Conservation (phyloP, 2,329 filamentous ascomycete species). For the Dendrostoma leiphaemia region DNA sequence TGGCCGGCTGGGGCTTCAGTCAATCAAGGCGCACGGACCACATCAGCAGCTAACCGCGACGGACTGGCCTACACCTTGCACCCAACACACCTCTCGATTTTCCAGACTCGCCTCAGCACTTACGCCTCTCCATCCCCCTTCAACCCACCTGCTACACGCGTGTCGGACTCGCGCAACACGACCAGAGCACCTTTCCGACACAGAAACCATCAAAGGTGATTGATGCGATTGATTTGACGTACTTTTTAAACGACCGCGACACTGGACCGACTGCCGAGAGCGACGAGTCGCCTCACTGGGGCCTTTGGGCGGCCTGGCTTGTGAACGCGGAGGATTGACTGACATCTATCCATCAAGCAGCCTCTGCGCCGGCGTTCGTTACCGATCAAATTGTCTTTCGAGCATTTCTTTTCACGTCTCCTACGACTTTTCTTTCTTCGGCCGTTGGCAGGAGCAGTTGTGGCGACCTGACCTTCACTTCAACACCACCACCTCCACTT, state of each 20-base stretch:
- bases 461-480: constrained; percentile 3
- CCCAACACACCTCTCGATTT: constrained; percentile 19
- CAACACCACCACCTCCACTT: constrained; percentile 5
- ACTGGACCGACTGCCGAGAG: constrained; percentile 34
- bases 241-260: constrained; percentile 42
- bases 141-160: constrained; percentile 43
- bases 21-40: background rate
- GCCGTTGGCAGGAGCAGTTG: background rate
- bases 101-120: constrained; percentile 21
- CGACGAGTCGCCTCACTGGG: constrained; percentile 32
- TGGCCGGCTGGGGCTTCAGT: too few species aligned
- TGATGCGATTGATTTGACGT: constrained; percentile 33
- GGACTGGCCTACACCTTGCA: constrained; percentile 5
- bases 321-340: constrained; percentile 21
- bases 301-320: constrained; percentile 36
- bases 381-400: constrained; percentile 5
- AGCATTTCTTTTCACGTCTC: constrained; percentile 10
- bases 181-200: constrained; percentile 31
- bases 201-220: constrained; percentile 31
- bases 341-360: constrained; percentile 15
- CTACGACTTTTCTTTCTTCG: background rate
- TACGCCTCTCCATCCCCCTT: constrained; percentile 33
- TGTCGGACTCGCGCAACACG: constrained; percentile 47
- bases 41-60: background rate
- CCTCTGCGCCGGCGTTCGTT: constrained; percentile 4